Base-by-base conservation (phyloP, 495 filamentous ascomycete genomes). In the Bacidia gigantensis region DNA sequence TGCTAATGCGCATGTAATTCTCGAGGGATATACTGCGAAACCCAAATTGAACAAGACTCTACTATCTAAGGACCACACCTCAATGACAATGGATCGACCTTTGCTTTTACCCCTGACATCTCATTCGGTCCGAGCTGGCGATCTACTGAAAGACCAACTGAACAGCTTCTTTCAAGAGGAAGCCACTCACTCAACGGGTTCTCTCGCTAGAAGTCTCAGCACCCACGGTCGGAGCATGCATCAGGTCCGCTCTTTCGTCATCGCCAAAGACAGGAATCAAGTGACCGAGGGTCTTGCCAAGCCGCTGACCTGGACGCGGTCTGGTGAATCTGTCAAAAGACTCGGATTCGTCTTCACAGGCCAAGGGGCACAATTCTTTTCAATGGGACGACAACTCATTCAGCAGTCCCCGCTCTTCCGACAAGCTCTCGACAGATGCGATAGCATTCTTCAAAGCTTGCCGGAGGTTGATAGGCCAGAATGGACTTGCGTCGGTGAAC, bases 1-100 rank as follows among this genome's bases (percentile, higher is more conserved):
- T 9, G 55, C 71, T 1, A 78, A 78, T 47, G 67, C 68, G 1
- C 72, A 76, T 52, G 66, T 64, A 0, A 60, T 66, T 10, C 20
- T 66, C 3, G 64, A 66, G 12, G 61, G 52, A 17, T 17, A 54
- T 46, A 20, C 29, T 12, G 18, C 18, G 3, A 49, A 29, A 10
- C 43, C 25, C 14, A 49, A 25, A 22, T 17, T 47, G 14, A 14
- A 40, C 3, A 26, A 22, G 3, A 20, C 24, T 2, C 21, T 21
- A 1, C 25, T 55, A 3, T 39, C 47, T 22, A 21, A 20, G 11
- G 52, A 46, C 0, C 48, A 39, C 3, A 42, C 26, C 11, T 23
- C 20, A 3, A 54, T 53, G 55, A 26, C 48, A n/a, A 46, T 23
- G 17, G 46, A 44, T 5, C 35, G 54, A 26, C 49, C 49, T n/a